Evolutionary conservation across 352 stramenopile genomes (phyloP), one percentile per base, ranked within the genome.

Genomic region (Phytophthora pisi): DNA sequence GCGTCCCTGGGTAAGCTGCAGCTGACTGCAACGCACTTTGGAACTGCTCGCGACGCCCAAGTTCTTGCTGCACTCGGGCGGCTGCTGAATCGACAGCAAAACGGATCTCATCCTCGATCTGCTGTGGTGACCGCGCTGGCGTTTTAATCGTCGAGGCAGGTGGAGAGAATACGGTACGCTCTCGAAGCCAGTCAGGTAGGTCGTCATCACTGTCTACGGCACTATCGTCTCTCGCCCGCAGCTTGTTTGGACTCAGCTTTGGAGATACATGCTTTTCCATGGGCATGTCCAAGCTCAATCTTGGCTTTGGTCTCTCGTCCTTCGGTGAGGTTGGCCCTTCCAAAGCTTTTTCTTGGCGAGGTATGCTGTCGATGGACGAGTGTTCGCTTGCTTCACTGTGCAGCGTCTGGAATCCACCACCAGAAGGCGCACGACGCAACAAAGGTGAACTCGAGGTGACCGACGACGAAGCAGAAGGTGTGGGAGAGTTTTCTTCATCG

Each of bases 41-140:
- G 49, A 91, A 86, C 11, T 75, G 53, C 10, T 88, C 74, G 9
- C 75, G 65, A 15, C 74, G 68, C 30, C 79, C 57, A 26, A 75
- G 64, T 5, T 86, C 75, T 30, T 73, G 66, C 1, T 75, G 57
- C 6, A 89, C 79, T 6, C 74, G 70, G 9, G 64, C 64, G 2
- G 72, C 77, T 6, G 81, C 84, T 6, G 81, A 82, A 57, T 86
- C 75, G 28, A 92, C 74, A 16, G 81, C 84, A 23, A 69, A 34
- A 7, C 72, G 81, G 34, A 92, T 92, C 38, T 92, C 79, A 4
- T 83, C 63, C 36, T 88, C 80, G 15, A 92, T 86, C 40, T 87
- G 72, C 51, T 84, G 80, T 1, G 74, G 74, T 5, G 70, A 79
- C 40, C 65, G 68, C 13, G 64, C 57, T 1, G 77, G 51, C 31